A percentile compares a stretch with the other conserved stretches of the same genome.
phyloP scores from a whole-genome alignment of 768 basidiomycete genomes.

The Lanmaoa pseudosensibilis region DNA sequence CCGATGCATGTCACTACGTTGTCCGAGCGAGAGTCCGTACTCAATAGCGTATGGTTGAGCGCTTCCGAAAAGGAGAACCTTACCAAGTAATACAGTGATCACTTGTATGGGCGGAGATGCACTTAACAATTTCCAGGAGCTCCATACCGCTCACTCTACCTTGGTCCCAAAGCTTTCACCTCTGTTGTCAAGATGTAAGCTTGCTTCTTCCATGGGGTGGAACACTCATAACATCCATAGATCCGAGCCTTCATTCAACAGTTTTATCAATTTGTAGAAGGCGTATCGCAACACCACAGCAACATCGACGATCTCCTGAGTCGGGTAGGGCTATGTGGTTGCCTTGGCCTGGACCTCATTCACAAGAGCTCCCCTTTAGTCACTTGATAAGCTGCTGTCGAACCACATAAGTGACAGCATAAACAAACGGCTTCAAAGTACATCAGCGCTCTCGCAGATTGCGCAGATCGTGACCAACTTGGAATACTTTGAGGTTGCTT shows the following conservation, averaged over 20 bases:
- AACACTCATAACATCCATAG: conserved; percentile 37
- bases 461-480: conserved; percentile 91
- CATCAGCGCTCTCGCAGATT: conserved; percentile 83
- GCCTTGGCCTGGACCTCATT: neutral
- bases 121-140: conserved; percentile 42
- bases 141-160: conserved; percentile 73
- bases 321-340: conserved; percentile 52
- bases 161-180: conserved; percentile 93
- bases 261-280: conserved; percentile 96
- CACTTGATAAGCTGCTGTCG: conserved; percentile 80
- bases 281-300: conserved; percentile 86
- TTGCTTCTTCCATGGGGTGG: neutral
- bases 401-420: conserved; percentile 77
- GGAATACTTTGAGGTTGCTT: conserved; percentile 87
- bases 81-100: conserved; percentile 40
- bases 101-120: neutral
- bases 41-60: conserved; percentile 83
- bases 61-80: conserved; percentile 64
- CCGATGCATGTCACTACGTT: conserved; percentile 73
- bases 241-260: conserved; percentile 89
- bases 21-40: conserved; percentile 66
- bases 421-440: conserved; percentile 66
- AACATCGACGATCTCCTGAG: conserved; percentile 90
- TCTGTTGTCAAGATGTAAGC: conserved; percentile 85
- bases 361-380: conserved; percentile 45